Conservation (phyloP, 2,329 filamentous ascomycete genomes). For the Apiospora aurea region DNA sequence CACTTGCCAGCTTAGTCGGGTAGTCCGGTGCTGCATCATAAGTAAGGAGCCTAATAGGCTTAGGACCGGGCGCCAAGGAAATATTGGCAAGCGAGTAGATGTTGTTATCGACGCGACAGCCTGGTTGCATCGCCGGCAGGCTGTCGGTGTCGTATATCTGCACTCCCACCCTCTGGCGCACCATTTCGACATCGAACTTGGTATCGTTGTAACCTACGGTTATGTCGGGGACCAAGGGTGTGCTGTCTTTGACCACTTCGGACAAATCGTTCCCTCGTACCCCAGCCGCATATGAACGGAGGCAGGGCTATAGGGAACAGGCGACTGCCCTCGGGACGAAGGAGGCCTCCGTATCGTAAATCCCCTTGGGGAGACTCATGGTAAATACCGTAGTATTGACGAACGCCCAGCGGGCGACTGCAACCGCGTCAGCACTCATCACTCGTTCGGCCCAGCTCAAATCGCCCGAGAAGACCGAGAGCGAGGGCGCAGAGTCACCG, state of each 20-base stretch:
- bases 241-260: background rate
- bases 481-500: background rate
- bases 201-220: background rate
- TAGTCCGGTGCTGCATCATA: background rate
- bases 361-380: background rate
- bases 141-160: no score
- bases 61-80: background rate
- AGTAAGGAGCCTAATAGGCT: background rate
- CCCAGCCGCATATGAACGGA: background rate
- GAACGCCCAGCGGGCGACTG: background rate
- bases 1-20: background rate
- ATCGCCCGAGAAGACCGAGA: background rate
- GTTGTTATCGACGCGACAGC: background rate
- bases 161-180: no score
- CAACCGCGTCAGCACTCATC: background rate
- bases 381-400: constrained; percentile 4
- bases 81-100: background rate
- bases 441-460: background rate
- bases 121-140: background rate
- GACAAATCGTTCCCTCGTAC: background rate
- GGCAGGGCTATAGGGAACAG: constrained; percentile 5
- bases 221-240: constrained; percentile 10
- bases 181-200: background rate
- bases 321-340: background rate
- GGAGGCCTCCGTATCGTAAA: no score